Evolutionary conservation across 148 eudicot species (phyloP), one percentile per base, ranked within the genome.

Genomic region (Rhododendron ovatum): DNA sequence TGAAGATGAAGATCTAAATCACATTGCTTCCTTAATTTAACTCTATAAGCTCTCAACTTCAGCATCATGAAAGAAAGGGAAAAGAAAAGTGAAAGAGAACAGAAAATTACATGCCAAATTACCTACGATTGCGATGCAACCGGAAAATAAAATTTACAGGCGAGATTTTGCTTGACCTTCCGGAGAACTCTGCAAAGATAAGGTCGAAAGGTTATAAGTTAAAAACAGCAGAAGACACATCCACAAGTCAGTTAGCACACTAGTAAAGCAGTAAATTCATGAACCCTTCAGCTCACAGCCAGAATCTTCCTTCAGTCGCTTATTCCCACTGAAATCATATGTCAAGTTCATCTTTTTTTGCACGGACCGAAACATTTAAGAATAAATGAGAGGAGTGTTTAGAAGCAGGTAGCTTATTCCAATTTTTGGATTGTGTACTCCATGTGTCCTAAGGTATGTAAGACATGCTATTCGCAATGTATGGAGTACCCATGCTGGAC

Each of bases 91-190:
- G 1, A 22, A 37, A 75, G 78, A 35, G 11, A 37, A 41, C 10
- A 1, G 14, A 28, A 69, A 4, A 11, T 17, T 28, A 13, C 35
- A 69, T 69, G 0, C 1, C 47, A 78, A 78, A 11, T 78, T 24
- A 5, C 30, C 26, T 45, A 0, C 26, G 50, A 30, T 69, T 69
- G 11, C 33, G 1, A 65, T n/a, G 63, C 82, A 75, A 61, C 7
- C 2, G 6, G 85, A 75, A 59, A 45, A 45, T 8, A 43, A 33
- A 39, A 63, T 89, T 94, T 84, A 94, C 80, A 94, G 71, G 59
- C 96, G 93, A 50, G 96, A 88, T 86, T 91, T 91, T 24, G 89
- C 89, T 53, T 84, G 92, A 83, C 75, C 89, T 82, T 37, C 43
- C 0, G 89, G 88, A 86, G 85, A 86, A 81, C 96, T 92, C 96